A percentile compares a stretch with the other conserved stretches of the same genome.
Evolutionary conservation across 192 early-diverging fungal genomes (phyloP).

Genomic region (Coemansia sp.): DNA sequence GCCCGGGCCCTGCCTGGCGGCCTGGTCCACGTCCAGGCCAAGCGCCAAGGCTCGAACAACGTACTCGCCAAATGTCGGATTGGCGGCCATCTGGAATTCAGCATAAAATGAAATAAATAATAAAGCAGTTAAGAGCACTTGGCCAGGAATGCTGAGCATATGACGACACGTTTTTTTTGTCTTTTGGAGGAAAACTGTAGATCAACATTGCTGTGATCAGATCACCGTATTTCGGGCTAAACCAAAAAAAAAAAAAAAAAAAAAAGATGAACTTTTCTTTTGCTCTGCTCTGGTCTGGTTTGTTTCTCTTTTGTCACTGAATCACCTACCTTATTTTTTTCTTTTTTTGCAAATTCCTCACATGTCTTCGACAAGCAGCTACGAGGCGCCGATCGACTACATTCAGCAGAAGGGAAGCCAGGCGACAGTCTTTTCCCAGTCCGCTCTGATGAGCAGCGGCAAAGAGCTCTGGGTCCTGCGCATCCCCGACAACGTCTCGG

Average conservation of each 20-base stretch:
- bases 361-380: neutral
- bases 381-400: slow-evolving; percentile 45
- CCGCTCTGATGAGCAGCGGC: slow-evolving; percentile 14
- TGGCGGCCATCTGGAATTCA: slow-evolving; percentile 1
- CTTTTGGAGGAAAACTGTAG: too few species aligned
- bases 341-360: neutral
- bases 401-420: slow-evolving; percentile 12
- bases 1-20: neutral
- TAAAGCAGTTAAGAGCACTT: neutral
- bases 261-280: neutral
- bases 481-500: slow-evolving; percentile 39
- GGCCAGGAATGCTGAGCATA: too few species aligned
- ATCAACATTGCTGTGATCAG: too few species aligned
- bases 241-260: neutral
- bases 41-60: slow-evolving; percentile 26
- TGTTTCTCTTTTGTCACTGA: neutral
- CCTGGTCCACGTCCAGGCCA: slow-evolving; percentile 20
- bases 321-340: neutral
- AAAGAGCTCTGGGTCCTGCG: slow-evolving; percentile 54
- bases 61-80: slow-evolving; percentile 14
- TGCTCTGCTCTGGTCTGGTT: neutral
- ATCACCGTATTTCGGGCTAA: neutral
- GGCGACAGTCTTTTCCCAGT: slow-evolving; percentile 12
- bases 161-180: too few species aligned
- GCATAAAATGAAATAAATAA: neutral